Conservation (phyloP, 2,329 filamentous ascomycete genomes). For the Botrytis cinerea region DNA sequence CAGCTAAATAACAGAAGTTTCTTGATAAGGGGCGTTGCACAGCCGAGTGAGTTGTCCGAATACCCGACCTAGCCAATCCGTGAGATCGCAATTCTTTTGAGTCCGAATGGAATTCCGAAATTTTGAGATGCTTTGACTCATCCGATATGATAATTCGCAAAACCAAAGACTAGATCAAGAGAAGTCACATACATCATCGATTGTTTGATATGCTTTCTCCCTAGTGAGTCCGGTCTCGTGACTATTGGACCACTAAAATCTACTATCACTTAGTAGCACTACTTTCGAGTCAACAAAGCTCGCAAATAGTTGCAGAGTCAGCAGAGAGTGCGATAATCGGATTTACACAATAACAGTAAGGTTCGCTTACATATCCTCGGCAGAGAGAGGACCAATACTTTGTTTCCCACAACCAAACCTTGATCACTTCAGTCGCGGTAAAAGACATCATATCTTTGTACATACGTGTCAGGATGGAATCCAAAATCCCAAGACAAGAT, state of each 20-base stretch:
- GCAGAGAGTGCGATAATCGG: neutral
- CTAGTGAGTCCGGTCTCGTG: neutral
- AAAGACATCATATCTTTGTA: neutral
- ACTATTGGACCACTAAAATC: neutral
- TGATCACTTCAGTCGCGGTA: neutral
- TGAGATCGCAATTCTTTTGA: neutral
- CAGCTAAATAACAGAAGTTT: neutral
- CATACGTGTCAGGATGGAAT: slow-evolving; percentile 29
- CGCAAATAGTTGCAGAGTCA: neutral
- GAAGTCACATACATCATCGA: neutral
- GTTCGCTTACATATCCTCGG: neutral
- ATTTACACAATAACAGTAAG: neutral
- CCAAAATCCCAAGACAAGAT: slow-evolving; percentile 27
- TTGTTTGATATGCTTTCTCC: neutral
- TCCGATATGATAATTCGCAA: neutral
- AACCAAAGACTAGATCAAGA: neutral
- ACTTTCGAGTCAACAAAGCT: neutral
- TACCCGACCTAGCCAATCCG: neutral
- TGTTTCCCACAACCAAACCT: neutral
- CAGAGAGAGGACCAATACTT: neutral
- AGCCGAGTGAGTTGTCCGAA: neutral
- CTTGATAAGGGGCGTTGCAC: neutral
- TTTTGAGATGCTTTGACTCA: neutral
- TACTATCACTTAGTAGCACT: neutral
- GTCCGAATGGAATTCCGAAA: neutral